These are phyloP conservation scores for Diaporthe caulivora DNA, from an alignment of 2,329 filamentous ascomycete genomes.

Conservation along the genomic window DNA sequence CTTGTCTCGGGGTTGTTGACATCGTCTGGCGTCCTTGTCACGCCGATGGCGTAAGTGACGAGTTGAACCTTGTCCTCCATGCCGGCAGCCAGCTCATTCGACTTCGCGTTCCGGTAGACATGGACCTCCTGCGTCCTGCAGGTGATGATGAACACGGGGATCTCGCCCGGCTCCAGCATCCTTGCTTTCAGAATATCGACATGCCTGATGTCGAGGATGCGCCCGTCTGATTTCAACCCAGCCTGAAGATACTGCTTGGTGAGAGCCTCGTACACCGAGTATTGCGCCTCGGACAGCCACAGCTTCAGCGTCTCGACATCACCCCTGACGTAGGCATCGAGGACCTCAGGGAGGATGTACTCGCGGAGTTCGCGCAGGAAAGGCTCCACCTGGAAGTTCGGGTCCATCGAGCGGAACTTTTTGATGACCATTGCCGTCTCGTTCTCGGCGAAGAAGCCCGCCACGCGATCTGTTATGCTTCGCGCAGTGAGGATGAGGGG, in stretches of 20 bases:
- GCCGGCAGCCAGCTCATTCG: constrained; percentile 87
- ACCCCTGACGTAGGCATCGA: constrained; percentile 98
- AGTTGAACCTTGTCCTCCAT: constrained; percentile 99
- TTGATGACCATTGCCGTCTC: constrained; percentile 98
- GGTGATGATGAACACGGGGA: constrained; percentile 96
- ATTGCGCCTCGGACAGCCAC: constrained; percentile 97
- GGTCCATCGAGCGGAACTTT: constrained; percentile 96
- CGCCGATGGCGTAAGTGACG: constrained; percentile 97
- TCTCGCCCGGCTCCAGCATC: constrained; percentile 86
- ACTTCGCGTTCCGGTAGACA: constrained; percentile 94
- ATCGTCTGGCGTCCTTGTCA: constrained; percentile 93
- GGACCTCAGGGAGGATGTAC: constrained; percentile 96
- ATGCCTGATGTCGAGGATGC: constrained; percentile 93
- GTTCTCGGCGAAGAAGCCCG: constrained; percentile 98
- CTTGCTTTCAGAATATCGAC: constrained; percentile 88
- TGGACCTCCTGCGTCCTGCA: constrained; percentile 98
- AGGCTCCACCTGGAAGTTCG: constrained; percentile 92
- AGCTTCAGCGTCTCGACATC: constrained; percentile 91
- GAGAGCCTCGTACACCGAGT: constrained; percentile 95
- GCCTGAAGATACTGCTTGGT: constrained; percentile 96
- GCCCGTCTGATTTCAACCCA: constrained; percentile 93
- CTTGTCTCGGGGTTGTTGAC: constrained; percentile 97
- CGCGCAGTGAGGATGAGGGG: constrained; percentile 92
- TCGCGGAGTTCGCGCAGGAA: constrained; percentile 96
- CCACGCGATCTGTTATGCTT: constrained; percentile 92